These are phyloP conservation scores for Ogataea neopini DNA, from an alignment of 805 yeast species.

Conservation along the genomic window DNA sequence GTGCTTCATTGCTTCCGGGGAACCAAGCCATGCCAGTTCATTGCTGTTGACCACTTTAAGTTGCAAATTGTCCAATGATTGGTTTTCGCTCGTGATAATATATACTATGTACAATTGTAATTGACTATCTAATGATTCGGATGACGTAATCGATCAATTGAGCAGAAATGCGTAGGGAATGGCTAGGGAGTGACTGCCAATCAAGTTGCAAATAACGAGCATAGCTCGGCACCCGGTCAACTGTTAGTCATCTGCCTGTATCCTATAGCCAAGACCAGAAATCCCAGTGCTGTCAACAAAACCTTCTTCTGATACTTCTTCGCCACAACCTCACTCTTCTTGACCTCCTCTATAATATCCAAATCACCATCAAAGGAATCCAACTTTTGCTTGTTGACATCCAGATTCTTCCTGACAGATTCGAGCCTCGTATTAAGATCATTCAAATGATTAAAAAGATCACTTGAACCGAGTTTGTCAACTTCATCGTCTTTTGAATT, in stretches of 20 bases:
- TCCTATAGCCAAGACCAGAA: constrained; percentile 13
- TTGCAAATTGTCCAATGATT: background rate
- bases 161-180: no score
- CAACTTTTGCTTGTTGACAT: constrained; percentile 24
- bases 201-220: no score
- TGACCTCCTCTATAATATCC: constrained; percentile 21
- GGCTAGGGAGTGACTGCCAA: no score
- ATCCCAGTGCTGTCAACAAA: constrained; percentile 8
- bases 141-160: no score
- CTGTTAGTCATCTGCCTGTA: constrained; percentile 2
- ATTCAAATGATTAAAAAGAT: constrained; percentile 29
- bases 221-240: no score
- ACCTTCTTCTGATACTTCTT: constrained; percentile 17
- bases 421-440: constrained; percentile 32
- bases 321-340: constrained; percentile 16
- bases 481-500: constrained; percentile 32
- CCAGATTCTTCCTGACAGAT: constrained; percentile 23
- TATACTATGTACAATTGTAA: no score
- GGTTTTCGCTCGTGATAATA: no score
- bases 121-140: no score
- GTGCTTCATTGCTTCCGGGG: no score
- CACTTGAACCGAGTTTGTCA: constrained; percentile 20
- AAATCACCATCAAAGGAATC: constrained; percentile 24
- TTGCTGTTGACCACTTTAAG: background rate
- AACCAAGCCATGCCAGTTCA: background rate